A percentile compares a stretch with the other conserved stretches of the same genome.
Evolutionary conservation across 768 basidiomycete species (phyloP).

Genomic region (Austroboletus eburneus): DNA sequence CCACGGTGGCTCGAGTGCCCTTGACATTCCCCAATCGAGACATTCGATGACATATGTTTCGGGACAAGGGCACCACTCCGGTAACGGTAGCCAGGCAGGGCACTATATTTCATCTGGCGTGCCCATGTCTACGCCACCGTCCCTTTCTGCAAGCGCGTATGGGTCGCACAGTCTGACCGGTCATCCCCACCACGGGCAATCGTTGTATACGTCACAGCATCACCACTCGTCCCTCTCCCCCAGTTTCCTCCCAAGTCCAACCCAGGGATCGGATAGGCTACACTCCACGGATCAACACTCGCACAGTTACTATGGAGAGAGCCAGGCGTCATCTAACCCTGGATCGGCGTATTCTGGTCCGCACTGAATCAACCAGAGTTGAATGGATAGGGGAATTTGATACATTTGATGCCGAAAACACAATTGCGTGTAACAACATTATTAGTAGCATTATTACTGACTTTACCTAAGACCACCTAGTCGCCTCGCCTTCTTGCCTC

Average conservation of each 20-base stretch:
- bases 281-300: conserved; percentile 25
- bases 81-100: conserved; percentile 26
- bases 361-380: conserved; percentile 16
- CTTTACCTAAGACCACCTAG: conserved; percentile 30
- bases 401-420: conserved; percentile 18
- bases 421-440: conserved; percentile 31
- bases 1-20: conserved; percentile 15
- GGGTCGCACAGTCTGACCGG: conserved; percentile 25
- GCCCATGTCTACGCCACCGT: conserved; percentile 50
- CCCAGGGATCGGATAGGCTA: conserved; percentile 28
- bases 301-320: conserved; percentile 30
- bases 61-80: conserved; percentile 41
- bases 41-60: conserved; percentile 38
- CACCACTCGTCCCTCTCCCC: conserved; percentile 29
- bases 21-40: conserved; percentile 32
- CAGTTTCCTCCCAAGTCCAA: conserved; percentile 27
- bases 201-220: conserved; percentile 31
- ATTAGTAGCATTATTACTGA: conserved; percentile 34
- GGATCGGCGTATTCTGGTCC: conserved; percentile 29
- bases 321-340: conserved; percentile 25
- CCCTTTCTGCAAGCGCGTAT: conserved; percentile 40
- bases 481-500: conserved; percentile 29
- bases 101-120: conserved; percentile 35
- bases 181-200: conserved; percentile 27
- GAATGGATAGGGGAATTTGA: conserved; percentile 20